These are phyloP conservation scores for Cryptococcus deneoformans DNA, from an alignment of 1,284 basidiomycete species.

Conservation along the genomic window DNA sequence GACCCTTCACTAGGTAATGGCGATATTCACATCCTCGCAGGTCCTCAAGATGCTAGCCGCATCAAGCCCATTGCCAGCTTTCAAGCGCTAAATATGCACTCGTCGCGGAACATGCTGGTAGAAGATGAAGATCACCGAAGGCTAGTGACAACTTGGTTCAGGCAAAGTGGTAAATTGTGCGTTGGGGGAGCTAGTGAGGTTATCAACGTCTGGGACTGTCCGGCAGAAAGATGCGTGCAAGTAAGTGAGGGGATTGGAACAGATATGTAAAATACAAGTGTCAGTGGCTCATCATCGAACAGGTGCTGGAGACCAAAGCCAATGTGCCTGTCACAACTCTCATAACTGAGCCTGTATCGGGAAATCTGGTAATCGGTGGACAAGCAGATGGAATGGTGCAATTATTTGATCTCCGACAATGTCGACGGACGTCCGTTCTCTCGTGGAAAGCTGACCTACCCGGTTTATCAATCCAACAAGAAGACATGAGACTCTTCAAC, in stretches of 20 bases:
- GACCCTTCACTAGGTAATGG: constrained; percentile 22
- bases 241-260: constrained; percentile 10
- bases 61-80: constrained; percentile 32
- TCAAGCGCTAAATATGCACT: constrained; percentile 21
- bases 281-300: not conserved
- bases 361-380: constrained; percentile 28
- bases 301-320: constrained; percentile 22
- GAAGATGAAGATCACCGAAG: constrained; percentile 5
- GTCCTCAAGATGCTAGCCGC: constrained; percentile 15
- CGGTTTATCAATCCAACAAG: not conserved
- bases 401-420: constrained; percentile 29
- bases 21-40: constrained; percentile 32
- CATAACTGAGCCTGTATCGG: constrained; percentile 33
- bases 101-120: not conserved
- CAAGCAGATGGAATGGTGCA: constrained; percentile 26
- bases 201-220: constrained; percentile 39
- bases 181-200: constrained; percentile 24
- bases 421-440: constrained; percentile 15
- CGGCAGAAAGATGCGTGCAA: constrained; percentile 27
- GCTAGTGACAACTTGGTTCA: constrained; percentile 32
- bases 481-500: not conserved
- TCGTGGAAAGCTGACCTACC: constrained; percentile 12
- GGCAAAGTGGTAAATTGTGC: constrained; percentile 26
- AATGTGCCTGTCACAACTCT: constrained; percentile 17
- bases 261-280: not conserved